phyloP scores from a whole-genome alignment of 2,329 filamentous ascomycete genomes.

The Daldinia sp. region DNA sequence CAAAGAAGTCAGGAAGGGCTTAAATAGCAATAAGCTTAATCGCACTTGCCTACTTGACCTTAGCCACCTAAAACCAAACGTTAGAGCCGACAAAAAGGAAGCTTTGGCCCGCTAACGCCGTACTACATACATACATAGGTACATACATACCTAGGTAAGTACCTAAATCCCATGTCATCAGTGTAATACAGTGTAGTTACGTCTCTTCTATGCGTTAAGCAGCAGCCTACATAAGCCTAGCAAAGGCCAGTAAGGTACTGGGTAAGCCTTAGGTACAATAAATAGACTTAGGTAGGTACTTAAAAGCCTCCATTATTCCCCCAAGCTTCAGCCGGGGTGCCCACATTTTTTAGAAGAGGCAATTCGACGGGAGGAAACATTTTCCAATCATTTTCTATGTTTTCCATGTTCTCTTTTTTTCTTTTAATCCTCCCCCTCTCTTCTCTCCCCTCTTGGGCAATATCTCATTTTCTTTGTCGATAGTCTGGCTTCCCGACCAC shows the following conservation, averaged over 20 bases:
- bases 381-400: constrained; percentile 39
- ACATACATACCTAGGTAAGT: neutral
- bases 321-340: constrained; percentile 6
- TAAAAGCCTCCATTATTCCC: constrained; percentile 22
- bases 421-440: constrained; percentile 37
- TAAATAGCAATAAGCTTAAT: constrained; percentile 4
- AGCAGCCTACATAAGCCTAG: constrained; percentile 5
- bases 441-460: constrained; percentile 34
- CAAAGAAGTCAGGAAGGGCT: neutral
- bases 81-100: neutral
- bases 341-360: constrained; percentile 39
- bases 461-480: constrained; percentile 44
- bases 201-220: constrained; percentile 6
- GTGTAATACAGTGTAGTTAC: neutral
- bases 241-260: no score
- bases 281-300: neutral
- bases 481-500: constrained; percentile 50
- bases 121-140: neutral
- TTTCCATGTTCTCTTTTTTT: constrained; percentile 27
- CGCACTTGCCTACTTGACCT: neutral
- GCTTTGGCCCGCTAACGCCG: constrained; percentile 1
- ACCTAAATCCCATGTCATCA: neutral
- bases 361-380: constrained; percentile 43
- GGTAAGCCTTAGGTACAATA: neutral
- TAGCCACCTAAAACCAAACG: neutral